Percentiles rank a stretch among this genome's conserved stretches.
These are phyloP conservation scores for Iberis pinnata DNA, from an alignment of 345 rosid species.

Conservation along the genomic window DNA sequence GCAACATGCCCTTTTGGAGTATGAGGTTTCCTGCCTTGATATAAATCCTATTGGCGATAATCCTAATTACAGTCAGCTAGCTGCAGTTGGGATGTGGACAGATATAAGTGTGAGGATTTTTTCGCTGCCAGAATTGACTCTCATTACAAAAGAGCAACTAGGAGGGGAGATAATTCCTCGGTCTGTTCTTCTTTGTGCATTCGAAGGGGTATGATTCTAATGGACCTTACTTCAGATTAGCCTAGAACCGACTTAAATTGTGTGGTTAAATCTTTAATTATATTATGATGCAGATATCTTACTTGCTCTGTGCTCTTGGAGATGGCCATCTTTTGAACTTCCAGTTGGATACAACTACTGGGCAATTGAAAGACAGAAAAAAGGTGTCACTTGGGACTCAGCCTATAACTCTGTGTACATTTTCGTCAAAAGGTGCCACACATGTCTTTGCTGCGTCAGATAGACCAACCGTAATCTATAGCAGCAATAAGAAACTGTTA, in stretches of 20 bases:
- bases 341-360: constrained; percentile 66
- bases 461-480: constrained; percentile 93
- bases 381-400: constrained; percentile 97
- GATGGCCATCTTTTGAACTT: constrained; percentile 96
- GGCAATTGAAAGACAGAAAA: constrained; percentile 81
- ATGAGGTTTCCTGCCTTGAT: constrained; percentile 93
- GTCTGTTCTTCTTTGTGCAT: constrained; percentile 86
- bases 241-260: neutral
- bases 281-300: constrained; percentile 57
- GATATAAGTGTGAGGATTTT: constrained; percentile 87
- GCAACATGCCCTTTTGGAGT: constrained; percentile 68
- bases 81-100: constrained; percentile 99
- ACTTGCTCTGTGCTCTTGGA: constrained; percentile 96
- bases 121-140: constrained; percentile 81
- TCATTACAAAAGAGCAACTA: constrained; percentile 77
- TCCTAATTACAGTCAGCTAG: constrained; percentile 73
- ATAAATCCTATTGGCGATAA: constrained; percentile 85
- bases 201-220: constrained; percentile 77
- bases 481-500: constrained; percentile 91
- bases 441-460: constrained; percentile 96
- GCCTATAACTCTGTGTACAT: constrained; percentile 93
- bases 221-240: constrained; percentile 10
- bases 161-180: constrained; percentile 98
- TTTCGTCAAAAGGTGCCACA: constrained; percentile 81
- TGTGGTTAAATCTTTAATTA: constrained; percentile 11